These are phyloP conservation scores for Amorphotheca resinae DNA, from an alignment of 495 filamentous ascomycete genomes.

Conservation along the genomic window DNA sequence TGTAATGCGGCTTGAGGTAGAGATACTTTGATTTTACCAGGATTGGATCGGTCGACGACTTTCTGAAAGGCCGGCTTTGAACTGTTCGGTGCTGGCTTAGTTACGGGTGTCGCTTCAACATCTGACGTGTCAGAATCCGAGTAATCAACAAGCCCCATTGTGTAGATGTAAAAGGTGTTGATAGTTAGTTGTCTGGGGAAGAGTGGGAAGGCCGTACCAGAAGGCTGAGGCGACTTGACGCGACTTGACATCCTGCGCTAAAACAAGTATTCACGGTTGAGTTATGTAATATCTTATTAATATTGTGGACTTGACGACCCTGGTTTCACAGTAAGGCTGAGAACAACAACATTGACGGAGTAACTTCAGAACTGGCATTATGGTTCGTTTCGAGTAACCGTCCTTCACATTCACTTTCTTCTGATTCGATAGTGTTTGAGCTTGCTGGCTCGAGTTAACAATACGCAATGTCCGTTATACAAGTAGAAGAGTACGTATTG, in stretches of 20 bases:
- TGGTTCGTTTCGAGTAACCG: background rate
- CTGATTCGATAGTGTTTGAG: background rate
- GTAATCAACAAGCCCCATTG: slow-evolving; percentile 69
- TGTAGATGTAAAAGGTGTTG: slow-evolving; percentile 3
- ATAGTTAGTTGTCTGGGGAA: too few relatives aligned
- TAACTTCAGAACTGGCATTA: background rate
- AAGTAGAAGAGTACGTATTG: slow-evolving; percentile 81
- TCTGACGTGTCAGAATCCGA: slow-evolving; percentile 78
- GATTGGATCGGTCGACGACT: slow-evolving; percentile 64
- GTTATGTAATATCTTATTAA: too few relatives aligned
- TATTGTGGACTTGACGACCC: background rate
- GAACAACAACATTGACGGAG: background rate
- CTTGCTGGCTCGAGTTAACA: slow-evolving; percentile 1
- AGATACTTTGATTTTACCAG: slow-evolving; percentile 70
- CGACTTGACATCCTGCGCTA: background rate
- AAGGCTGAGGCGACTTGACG: background rate
- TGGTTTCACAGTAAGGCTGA: slow-evolving; percentile 9
- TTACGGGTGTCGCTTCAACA: slow-evolving; percentile 28
- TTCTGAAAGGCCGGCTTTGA: slow-evolving; percentile 46
- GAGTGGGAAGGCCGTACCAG: background rate
- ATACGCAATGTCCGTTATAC: slow-evolving; percentile 71
- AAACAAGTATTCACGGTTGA: too few relatives aligned
- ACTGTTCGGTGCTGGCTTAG: slow-evolving; percentile 20
- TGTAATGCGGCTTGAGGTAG: slow-evolving; percentile 39
- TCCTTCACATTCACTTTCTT: background rate